phyloP scores from a whole-genome alignment of 371 early-diverging fungal genomes.

The Smittium culicis region DNA sequence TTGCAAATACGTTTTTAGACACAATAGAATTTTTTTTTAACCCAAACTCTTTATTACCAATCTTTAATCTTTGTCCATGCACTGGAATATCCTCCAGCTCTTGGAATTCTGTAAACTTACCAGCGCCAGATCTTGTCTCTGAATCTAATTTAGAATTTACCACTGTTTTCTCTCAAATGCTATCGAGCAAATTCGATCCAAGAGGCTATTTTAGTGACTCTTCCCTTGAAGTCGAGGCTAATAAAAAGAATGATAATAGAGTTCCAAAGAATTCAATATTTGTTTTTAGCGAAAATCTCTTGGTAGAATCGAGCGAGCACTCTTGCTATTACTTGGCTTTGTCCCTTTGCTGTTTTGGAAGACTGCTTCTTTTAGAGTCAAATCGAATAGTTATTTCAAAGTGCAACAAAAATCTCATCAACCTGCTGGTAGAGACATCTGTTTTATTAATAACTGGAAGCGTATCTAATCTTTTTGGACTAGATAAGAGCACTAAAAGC shows the following conservation, averaged over 20 bases:
- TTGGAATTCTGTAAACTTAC: background rate
- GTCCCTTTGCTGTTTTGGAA: background rate
- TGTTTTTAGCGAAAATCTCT: too few species aligned
- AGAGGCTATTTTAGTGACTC: too few species aligned
- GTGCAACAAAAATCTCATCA: background rate
- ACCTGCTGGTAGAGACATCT: background rate
- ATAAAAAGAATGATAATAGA: too few species aligned
- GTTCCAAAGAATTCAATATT: too few species aligned
- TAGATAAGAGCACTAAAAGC: background rate
- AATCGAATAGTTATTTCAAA: background rate
- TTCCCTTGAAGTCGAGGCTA: too few species aligned
- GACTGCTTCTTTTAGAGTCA: background rate
- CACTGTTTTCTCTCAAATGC: too few species aligned
- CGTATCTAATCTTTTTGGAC: background rate
- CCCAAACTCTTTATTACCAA: background rate
- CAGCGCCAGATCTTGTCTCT: too few species aligned
- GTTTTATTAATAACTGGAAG: background rate
- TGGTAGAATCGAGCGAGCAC: too few species aligned
- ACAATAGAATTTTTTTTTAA: background rate
- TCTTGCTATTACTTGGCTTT: slow-evolving; percentile 2
- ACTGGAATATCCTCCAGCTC: background rate
- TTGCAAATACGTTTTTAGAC: background rate
- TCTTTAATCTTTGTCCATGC: background rate
- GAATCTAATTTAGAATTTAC: too few species aligned
- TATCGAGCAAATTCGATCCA: too few species aligned